Evolutionary conservation across 306 rosid species (phyloP).

Genomic region (Cyamopsis tetragonoloba): DNA sequence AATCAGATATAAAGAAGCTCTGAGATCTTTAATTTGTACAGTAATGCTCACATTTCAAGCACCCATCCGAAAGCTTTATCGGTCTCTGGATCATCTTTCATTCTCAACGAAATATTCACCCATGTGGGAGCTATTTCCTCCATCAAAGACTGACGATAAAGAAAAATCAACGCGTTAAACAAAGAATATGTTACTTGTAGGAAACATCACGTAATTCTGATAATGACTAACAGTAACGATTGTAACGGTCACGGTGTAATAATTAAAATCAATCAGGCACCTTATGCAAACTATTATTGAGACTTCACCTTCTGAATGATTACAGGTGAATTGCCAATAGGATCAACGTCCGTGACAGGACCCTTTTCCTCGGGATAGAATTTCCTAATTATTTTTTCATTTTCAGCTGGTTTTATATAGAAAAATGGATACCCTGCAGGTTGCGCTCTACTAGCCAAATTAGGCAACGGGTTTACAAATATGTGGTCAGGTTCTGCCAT

Average conservation of each 20-base stretch:
- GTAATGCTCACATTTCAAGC: constrained; percentile 82
- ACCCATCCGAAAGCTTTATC: constrained; percentile 98
- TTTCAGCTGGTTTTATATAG: constrained; percentile 68
- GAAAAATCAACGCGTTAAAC: constrained; percentile 25
- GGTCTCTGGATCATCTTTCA: constrained; percentile 80
- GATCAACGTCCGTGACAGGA: constrained; percentile 78
- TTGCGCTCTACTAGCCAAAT: constrained; percentile 57
- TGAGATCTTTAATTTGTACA: not conserved
- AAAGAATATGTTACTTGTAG: not conserved
- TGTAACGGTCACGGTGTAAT: not conserved
- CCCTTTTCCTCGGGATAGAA: constrained; percentile 75
- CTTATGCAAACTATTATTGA: constrained; percentile 18
- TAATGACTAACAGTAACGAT: not conserved
- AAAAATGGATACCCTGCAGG: constrained; percentile 83
- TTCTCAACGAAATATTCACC: constrained; percentile 84
- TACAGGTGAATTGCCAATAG: constrained; percentile 96
- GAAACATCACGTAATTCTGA: constrained; percentile 1
- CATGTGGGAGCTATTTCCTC: constrained; percentile 99
- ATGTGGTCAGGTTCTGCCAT: constrained; percentile 97
- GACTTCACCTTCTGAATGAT: constrained; percentile 73
- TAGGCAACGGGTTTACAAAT: constrained; percentile 78
- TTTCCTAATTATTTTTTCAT: constrained; percentile 68
- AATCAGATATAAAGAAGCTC: not conserved
- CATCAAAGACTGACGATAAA: constrained; percentile 55
- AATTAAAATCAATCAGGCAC: constrained; percentile 2